Base-by-base conservation (phyloP, 768 basidiomycete genomes). In the Trametes cubensis region DNA sequence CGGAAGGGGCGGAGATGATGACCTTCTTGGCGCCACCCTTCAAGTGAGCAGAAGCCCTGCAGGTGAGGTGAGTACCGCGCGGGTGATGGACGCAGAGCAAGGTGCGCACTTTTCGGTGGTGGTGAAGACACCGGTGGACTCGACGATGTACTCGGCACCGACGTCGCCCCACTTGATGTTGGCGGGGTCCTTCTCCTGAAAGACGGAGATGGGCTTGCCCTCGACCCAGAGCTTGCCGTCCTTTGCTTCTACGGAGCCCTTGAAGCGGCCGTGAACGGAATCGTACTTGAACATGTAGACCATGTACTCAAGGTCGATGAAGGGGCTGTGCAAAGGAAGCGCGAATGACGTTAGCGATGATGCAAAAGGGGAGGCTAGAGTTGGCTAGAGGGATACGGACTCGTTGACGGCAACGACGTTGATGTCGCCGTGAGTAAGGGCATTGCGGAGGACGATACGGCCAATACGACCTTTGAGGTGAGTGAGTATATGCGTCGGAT, bases 1-100 rank as follows among this genome's bases (percentile, higher is more conserved):
- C 85, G n/a, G 96, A 98, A 68, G 96, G 96, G 49, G 96, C 96
- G 67, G 95, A 96, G 85, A 99, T 98, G 81, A 99, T 83, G 75
- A 99, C 96, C 84, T 98, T 99, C 88, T 98, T 98, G 73, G 96
- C 96, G 76, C 96, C 96, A 70, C 96, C 96, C 80, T 95, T 94
- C 79, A 99, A 81, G 81, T 99, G 96, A 68, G 86, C 88, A 50
- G 83, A 82, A 58, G 96, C 96, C 82, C 88, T 91, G 59, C 4
- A n/a, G 34, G 38, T 20, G 15, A 17, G 14, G 8, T 13, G 42
- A 49, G 39, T 26, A 30, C 48, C 52, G 54, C 23, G 61, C 56
- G 44, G 63, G 69, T 21, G 45, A 20, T 42, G 28, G 25, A 58
- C 25, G 71, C 64, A 13, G 62, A 17, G 51, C 7, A 17, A 25